These are phyloP conservation scores for Macrocybe gigantea DNA, from an alignment of 768 basidiomycete species.

Conservation along the genomic window DNA sequence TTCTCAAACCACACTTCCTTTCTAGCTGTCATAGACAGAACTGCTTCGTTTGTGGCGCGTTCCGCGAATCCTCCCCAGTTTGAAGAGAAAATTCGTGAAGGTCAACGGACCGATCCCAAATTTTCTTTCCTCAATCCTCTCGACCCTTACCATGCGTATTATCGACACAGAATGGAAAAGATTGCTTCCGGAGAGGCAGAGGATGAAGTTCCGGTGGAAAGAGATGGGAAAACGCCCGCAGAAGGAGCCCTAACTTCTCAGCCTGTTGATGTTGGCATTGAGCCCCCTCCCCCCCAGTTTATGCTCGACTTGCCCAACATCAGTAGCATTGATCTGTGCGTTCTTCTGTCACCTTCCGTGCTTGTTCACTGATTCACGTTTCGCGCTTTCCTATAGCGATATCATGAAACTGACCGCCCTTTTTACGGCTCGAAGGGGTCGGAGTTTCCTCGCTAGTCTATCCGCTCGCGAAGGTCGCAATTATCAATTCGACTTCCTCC, in stretches of 20 bases:
- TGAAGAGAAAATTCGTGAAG: constrained; percentile 96
- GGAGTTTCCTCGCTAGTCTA: constrained; percentile 77
- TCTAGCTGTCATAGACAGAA: constrained; percentile 90
- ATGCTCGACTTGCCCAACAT: constrained; percentile 84
- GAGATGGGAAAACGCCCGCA: constrained; percentile 34
- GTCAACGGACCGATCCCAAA: constrained; percentile 93
- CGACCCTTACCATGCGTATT: constrained; percentile 99
- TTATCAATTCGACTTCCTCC: constrained; percentile 96
- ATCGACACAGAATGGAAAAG: constrained; percentile 85
- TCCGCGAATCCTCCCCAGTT: constrained; percentile 92
- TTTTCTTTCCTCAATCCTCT: constrained; percentile 97
- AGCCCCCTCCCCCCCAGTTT: constrained; percentile 80
- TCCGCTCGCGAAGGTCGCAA: constrained; percentile 89
- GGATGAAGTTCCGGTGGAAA: constrained; percentile 49
- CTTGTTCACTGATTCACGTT: constrained; percentile 2
- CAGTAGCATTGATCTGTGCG: constrained; percentile 85
- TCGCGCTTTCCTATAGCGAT: constrained; percentile 48
- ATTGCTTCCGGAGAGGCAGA: constrained; percentile 69
- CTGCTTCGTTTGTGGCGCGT: constrained; percentile 84
- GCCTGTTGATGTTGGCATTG: constrained; percentile 58
- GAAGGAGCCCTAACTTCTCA: constrained; percentile 29
- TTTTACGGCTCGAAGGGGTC: constrained; percentile 89
- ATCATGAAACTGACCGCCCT: constrained; percentile 95
- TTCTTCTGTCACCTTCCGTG: constrained; percentile 12
- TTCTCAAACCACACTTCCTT: constrained; percentile 5